Conservation (phyloP, 306 rosid genomes). For the Calophaca sinica region DNA sequence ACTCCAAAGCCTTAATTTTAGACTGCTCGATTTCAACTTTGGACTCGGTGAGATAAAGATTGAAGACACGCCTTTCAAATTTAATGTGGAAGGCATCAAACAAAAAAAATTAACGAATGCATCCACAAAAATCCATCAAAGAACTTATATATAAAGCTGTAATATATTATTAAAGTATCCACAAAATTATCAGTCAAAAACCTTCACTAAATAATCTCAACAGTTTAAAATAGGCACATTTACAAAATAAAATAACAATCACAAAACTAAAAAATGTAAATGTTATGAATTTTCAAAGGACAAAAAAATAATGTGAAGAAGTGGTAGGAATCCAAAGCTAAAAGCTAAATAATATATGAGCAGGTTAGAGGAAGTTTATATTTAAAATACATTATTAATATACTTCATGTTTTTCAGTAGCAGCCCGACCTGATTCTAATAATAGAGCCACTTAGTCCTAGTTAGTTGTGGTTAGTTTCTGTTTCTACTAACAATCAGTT, state of each 20-base stretch:
- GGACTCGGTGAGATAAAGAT: constrained; percentile 9
- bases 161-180: no score
- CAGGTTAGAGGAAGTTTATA: neutral
- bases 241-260: neutral
- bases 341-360: neutral
- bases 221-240: neutral
- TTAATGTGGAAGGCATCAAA: neutral
- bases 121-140: neutral
- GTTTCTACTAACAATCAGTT: constrained; percentile 12
- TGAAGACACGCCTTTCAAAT: constrained; percentile 11
- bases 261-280: neutral
- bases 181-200: no score
- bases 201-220: no score
- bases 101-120: neutral
- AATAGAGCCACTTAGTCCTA: neutral
- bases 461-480: neutral
- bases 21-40: constrained; percentile 6
- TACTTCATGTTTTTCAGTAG: neutral
- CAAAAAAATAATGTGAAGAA: neutral
- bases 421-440: neutral
- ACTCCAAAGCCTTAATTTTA: constrained; percentile 4
- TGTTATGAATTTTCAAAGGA: neutral
- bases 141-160: neutral
- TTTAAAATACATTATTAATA: neutral
- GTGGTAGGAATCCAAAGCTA: neutral